A percentile compares a stretch with the other conserved stretches of the same genome.
Conservation (phyloP, 129 eudicot species). For the Glebionis coronaria region DNA sequence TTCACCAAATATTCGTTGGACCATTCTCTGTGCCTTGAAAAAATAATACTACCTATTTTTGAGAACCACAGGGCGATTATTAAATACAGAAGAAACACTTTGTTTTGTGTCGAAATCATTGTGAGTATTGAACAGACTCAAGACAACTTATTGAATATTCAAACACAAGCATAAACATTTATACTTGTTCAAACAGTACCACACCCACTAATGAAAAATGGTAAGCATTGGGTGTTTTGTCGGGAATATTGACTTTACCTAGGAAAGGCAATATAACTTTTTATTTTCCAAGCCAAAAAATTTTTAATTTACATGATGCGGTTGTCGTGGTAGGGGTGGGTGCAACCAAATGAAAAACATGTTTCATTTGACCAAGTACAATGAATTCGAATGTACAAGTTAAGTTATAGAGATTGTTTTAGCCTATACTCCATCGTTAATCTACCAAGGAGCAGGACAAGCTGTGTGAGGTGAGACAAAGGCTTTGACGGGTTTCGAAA, state of each 20-base stretch:
- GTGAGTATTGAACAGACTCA: slow-evolving; percentile 9
- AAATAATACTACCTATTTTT: slow-evolving; percentile 26
- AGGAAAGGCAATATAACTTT: too few relatives aligned
- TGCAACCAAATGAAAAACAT: too few relatives aligned
- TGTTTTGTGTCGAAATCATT: slow-evolving; percentile 35
- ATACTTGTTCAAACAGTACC: slow-evolving; percentile 32
- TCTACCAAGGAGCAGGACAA: too few relatives aligned
- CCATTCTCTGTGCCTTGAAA: slow-evolving; percentile 38
- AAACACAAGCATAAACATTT: slow-evolving; percentile 38
- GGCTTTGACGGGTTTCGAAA: too few relatives aligned
- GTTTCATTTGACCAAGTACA: too few relatives aligned
- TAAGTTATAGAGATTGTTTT: too few relatives aligned
- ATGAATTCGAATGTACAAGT: too few relatives aligned
- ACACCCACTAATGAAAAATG: slow-evolving; percentile 14
- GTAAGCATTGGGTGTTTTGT: slow-evolving; percentile 9
- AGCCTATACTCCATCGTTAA: too few relatives aligned
- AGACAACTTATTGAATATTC: slow-evolving; percentile 19
- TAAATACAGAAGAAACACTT: slow-evolving; percentile 19
- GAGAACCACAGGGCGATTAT: slow-evolving; percentile 14
- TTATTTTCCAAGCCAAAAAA: too few relatives aligned
- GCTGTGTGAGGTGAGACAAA: too few relatives aligned
- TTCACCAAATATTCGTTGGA: slow-evolving; percentile 51
- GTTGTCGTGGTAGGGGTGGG: too few relatives aligned
- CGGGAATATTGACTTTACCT: slow-evolving; percentile 6
- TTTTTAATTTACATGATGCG: not conserved